These are phyloP conservation scores for Aureobasidium pullulans DNA, from an alignment of 2,329 filamentous ascomycete genomes.

Conservation along the genomic window DNA sequence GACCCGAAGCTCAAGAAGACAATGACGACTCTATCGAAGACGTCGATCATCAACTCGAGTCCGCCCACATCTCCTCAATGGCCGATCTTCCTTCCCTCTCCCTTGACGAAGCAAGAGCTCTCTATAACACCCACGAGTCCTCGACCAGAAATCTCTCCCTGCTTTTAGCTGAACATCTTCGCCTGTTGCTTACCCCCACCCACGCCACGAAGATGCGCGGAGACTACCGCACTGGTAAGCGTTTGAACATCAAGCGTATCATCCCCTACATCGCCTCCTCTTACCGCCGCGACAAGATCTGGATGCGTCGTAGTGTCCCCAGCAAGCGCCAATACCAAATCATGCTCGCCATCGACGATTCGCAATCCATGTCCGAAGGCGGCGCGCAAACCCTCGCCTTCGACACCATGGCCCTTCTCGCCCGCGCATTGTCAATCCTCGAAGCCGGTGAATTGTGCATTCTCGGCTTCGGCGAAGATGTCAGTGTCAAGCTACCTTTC, in stretches of 20 bases:
- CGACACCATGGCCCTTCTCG: constrained; percentile 87
- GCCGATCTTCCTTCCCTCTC: constrained; percentile 1
- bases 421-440: constrained; percentile 79
- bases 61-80: constrained; percentile 55
- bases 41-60: constrained; percentile 55
- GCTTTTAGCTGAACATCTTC: constrained; percentile 85
- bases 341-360: constrained; percentile 94
- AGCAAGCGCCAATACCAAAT: constrained; percentile 96
- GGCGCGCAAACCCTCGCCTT: constrained; percentile 74
- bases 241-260: constrained; percentile 98
- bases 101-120: constrained; percentile 54
- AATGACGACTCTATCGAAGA: constrained; percentile 32
- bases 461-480: constrained; percentile 76
- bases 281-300: constrained; percentile 99
- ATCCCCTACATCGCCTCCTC: constrained; percentile 97
- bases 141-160: constrained; percentile 81
- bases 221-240: constrained; percentile 93
- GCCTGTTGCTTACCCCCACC: constrained; percentile 89
- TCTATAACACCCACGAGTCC: constrained; percentile 80
- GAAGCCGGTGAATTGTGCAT: constrained; percentile 92
- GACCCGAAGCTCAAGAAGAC: constrained; percentile 19
- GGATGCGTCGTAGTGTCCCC: constrained; percentile 89
- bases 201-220: constrained; percentile 93
- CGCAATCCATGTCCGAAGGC: constrained; percentile 82
- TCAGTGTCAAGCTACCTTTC: constrained; percentile 81